Evolutionary conservation across 768 basidiomycete species (phyloP), one percentile per base, ranked within the genome.

Genomic region (Cystobasidiopsis lactophilus): DNA sequence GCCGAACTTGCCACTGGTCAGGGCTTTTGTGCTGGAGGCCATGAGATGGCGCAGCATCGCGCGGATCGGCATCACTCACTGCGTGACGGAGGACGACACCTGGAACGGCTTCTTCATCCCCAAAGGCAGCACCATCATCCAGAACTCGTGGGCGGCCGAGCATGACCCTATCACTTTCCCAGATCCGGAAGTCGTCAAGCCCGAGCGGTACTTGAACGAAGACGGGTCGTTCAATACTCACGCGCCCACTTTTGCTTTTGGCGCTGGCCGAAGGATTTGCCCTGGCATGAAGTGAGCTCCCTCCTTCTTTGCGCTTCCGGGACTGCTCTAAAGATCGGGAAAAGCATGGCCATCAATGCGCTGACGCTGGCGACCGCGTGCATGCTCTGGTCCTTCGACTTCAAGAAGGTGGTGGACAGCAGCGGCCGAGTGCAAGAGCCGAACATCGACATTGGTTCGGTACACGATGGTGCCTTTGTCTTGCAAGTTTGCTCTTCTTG

Each of bases 171-270:
- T 7, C 13, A 24, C 39, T 13, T 51, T 40, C 33, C 50, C 50
- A 7, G 30, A 51, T 14, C 37, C 50, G 11, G 23, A 44, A 13
- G 18, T 9, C 7, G 10, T 51, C 38, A 51, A 38, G 33, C 50
- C 50, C 5, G 50, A 51, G 27, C 50, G 50, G 19, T 51, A 40
- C 38, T 24, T 51, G 33, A 51, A 5, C 26, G 37, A 37, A 29
- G 38, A 51, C 27, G 50, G 50, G 14, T 5, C 35, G 19, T 51
- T 51, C 27, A 27, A n/a, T n/a, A n/a, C n/a, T n/a, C n/a, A n/a
- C n/a, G n/a, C n/a, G n/a, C n/a, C n/a, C n/a, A n/a, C n/a, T n/a
- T n/a, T n/a, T n/a, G n/a, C n/a, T n/a, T n/a, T n/a, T n/a, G n/a
- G n/a, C n/a, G 37, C 11, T 38, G 37, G 37, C 19, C 37, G 37